Base-by-base conservation (phyloP, 768 basidiomycete species). In the Tylopilus balloui region DNA sequence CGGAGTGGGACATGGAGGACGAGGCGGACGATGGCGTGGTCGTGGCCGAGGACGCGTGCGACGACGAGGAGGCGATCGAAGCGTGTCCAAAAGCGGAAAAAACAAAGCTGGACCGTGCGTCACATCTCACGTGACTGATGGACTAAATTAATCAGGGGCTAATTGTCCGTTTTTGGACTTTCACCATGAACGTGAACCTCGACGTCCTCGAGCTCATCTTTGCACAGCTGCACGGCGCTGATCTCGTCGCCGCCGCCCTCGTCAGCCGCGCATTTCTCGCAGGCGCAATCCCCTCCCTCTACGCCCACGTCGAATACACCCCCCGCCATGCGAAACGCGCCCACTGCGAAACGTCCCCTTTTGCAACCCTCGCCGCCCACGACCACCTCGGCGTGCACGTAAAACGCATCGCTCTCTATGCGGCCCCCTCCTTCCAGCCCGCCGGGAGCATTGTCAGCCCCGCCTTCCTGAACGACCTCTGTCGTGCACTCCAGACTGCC, bases 181-280 rank as follows among this genome's bases (percentile, higher is more conserved):
- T 29, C 23, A 80, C 79, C 11, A 80, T 85, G 55, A 84, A 78
- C 56, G 71, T 87, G 40, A 81, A 88, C 53, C 73, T 81, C 17
- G 87, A 90, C 66, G 83, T 88, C 31, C 74, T 88, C 35, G 82
- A 84, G 59, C 70, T 81, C n/a, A 78, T 89, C 15, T 84, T 84
- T 53, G 64, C 69, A 0, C 69, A 75, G 55, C 69, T 89, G 5
- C 61, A 72, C 35, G 71, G 73, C 15, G 48, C 66, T 1, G 83
- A 86, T 56, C 74, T 89, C 27, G 73, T 79, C 14, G 74, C 79
- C 3, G 71, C 80, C 17, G 78, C 83, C 1, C 78, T 81, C 35
- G 86, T 86, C 58, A 84, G 78, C 59, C 74, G 73, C 36, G 78
- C 83, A 0, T 89, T 88, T 53, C 70, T 82, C 21, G 77, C 78